Evolutionary conservation across 176 grass and related monocot species (phyloP).

Genomic region (Avena atlantica): DNA sequence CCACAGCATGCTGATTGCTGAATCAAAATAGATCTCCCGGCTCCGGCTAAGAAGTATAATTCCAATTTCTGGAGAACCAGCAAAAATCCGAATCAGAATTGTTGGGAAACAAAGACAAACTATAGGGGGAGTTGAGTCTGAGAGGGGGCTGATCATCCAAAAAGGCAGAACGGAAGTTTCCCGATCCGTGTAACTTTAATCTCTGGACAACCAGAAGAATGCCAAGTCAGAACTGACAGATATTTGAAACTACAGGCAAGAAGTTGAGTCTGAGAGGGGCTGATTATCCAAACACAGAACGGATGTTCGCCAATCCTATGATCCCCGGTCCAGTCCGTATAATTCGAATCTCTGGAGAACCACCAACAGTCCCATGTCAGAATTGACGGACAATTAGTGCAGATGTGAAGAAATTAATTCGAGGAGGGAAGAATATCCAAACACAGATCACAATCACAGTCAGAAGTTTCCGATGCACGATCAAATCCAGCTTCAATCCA

Average conservation of each 20-base stretch:
- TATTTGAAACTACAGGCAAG: not conserved
- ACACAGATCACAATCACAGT: not conserved
- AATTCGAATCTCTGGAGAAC: not conserved
- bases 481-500: not conserved
- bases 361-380: not conserved
- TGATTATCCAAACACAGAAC: too few species aligned
- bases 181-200: not conserved
- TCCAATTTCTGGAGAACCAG: too few species aligned
- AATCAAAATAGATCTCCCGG: too few species aligned
- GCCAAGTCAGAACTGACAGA: not conserved
- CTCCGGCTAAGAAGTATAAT: too few species aligned
- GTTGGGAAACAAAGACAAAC: not conserved
- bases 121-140: not conserved
- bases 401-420: not conserved
- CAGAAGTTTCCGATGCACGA: not conserved
- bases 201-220: not conserved
- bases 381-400: not conserved
- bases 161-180: not conserved
- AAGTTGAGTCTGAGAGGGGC: too few species aligned
- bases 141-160: not conserved
- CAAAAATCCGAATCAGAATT: too few species aligned
- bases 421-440: not conserved
- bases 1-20: too few species aligned
- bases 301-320: too few species aligned
- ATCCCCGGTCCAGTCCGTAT: too few species aligned